Conservation (phyloP, 2,329 filamentous ascomycete species). For the Lasiodiplodia hormozganensis region DNA sequence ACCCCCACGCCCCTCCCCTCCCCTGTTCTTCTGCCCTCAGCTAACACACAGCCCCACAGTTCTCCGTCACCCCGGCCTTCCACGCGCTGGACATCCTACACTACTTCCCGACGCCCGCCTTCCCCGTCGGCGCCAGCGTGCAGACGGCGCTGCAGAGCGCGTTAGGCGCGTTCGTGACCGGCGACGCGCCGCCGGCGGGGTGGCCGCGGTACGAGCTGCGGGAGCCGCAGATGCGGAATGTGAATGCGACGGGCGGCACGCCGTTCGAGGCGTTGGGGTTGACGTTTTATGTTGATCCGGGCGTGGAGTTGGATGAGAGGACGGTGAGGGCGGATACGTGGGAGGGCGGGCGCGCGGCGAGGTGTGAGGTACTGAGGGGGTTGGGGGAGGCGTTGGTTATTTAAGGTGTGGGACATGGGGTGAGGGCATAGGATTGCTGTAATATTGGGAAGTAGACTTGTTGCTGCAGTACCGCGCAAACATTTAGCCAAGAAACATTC, state of each 20-base stretch:
- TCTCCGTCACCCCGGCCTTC: slow-evolving; percentile 33
- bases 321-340: slow-evolving; percentile 31
- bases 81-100: slow-evolving; percentile 34
- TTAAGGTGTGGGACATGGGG: background rate
- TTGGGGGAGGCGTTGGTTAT: slow-evolving; percentile 25
- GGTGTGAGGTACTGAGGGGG: slow-evolving; percentile 38
- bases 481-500: too few relatives aligned
- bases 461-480: too few relatives aligned
- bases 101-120: slow-evolving; percentile 32
- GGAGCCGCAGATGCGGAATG: background rate
- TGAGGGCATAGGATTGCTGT: too few relatives aligned
- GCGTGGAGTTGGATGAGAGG: slow-evolving; percentile 24
- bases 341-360: slow-evolving; percentile 35
- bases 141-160: background rate
- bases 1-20: too few relatives aligned
- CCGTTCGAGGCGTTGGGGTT: background rate
- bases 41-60: background rate
- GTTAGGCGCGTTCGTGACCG: background rate
- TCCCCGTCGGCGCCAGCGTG: background rate
- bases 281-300: background rate
- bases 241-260: background rate
- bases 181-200: background rate
- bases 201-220: slow-evolving; percentile 3
- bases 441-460: too few relatives aligned
- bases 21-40: too few relatives aligned